Conservation (phyloP, 495 filamentous ascomycete genomes). For the Lepraria neglecta region DNA sequence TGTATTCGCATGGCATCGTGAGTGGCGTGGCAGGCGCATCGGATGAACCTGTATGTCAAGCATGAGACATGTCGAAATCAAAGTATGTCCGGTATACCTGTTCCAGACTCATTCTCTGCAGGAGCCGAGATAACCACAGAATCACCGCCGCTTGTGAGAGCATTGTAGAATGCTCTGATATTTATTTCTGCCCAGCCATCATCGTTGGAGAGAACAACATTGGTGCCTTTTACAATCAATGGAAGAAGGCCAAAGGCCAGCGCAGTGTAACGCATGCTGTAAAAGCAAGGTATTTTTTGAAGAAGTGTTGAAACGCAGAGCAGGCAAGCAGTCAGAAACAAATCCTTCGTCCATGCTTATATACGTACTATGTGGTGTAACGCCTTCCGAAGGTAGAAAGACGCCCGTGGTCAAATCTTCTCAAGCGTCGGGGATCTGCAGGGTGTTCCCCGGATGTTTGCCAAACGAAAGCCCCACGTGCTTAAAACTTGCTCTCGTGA, state of each 20-base stretch:
- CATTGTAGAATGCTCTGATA: constrained; percentile 49
- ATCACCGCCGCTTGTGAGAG: constrained; percentile 48
- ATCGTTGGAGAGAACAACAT: constrained; percentile 61
- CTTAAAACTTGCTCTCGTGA: neutral
- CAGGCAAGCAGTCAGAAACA: too few relatives aligned
- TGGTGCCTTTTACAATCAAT: constrained; percentile 25
- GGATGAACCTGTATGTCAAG: constrained; percentile 40
- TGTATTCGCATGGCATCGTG: constrained; percentile 47
- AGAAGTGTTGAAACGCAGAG: neutral
- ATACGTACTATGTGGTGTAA: neutral
- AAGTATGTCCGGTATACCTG: constrained; percentile 37
- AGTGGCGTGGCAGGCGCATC: constrained; percentile 44
- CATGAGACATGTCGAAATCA: neutral
- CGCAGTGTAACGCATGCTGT: constrained; percentile 8
- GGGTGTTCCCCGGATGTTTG: neutral
- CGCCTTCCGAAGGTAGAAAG: constrained; percentile 9
- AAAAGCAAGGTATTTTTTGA: neutral
- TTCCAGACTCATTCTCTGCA: constrained; percentile 59
- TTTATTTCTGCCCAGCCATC: constrained; percentile 69
- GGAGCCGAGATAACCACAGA: constrained; percentile 57
- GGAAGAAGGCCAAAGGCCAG: constrained; percentile 9
- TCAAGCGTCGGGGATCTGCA: neutral
- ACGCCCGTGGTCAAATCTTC: neutral
- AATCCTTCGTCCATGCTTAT: neutral
- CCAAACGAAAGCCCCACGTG: constrained; percentile 3